A percentile compares a stretch with the other conserved stretches of the same genome.
Conservation (phyloP, 768 basidiomycete species). For the Lactarius quietus region DNA sequence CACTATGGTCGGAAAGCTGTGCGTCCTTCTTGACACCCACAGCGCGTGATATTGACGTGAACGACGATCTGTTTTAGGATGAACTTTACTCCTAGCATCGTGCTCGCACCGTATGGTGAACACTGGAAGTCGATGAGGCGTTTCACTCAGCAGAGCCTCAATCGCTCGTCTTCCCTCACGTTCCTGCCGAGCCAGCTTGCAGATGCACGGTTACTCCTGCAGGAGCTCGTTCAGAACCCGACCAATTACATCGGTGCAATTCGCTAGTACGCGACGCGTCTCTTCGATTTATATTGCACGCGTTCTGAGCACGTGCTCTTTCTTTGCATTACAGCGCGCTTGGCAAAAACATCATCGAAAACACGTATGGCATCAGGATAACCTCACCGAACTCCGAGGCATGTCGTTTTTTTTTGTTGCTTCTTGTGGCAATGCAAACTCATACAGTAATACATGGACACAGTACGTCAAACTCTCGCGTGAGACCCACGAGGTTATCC, state of each 20-base stretch:
- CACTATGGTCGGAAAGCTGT: conserved; percentile 25
- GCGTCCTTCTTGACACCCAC: neutral
- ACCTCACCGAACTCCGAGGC: conserved; percentile 22
- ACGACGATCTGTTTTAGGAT: conserved; percentile 13
- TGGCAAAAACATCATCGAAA: conserved; percentile 25
- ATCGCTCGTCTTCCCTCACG: conserved; percentile 18
- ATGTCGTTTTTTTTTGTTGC: neutral
- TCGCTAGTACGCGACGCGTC: conserved; percentile 22
- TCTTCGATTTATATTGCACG: neutral
- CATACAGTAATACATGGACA: neutral
- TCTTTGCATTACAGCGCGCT: conserved; percentile 23
- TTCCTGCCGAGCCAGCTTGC: conserved; percentile 22
- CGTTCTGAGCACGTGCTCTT: conserved; percentile 19
- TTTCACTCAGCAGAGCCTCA: conserved; percentile 25
- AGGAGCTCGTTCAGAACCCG: conserved; percentile 18
- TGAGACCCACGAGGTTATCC: conserved; percentile 25
- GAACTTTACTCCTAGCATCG: conserved; percentile 25
- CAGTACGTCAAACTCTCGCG: conserved; percentile 25
- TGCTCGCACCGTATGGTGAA: conserved; percentile 24
- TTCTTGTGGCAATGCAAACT: neutral
- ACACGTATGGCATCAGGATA: conserved; percentile 25
- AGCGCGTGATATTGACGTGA: neutral
- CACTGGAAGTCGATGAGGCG: conserved; percentile 26
- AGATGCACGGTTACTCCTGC: conserved; percentile 23
- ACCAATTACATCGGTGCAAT: conserved; percentile 20